These are phyloP conservation scores for Purpureocillium lavendulum DNA, from an alignment of 2,329 filamentous ascomycete genomes.

Conservation along the genomic window DNA sequence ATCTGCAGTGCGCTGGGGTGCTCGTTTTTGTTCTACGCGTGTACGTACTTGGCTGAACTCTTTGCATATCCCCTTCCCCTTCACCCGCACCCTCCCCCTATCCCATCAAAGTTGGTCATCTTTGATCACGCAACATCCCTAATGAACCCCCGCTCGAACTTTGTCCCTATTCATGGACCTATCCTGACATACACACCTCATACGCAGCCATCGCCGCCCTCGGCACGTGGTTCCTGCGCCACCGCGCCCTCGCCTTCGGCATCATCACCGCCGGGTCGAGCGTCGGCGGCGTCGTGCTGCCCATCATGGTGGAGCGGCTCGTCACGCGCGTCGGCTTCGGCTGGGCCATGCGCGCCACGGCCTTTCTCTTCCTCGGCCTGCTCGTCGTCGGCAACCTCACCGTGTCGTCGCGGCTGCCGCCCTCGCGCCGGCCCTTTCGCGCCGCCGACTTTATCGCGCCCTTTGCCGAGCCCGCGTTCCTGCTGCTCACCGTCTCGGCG, in stretches of 20 bases:
- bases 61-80: too few relatives aligned
- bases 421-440: constrained; percentile 17
- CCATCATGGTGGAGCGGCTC: constrained; percentile 28
- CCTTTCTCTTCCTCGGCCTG: constrained; percentile 26
- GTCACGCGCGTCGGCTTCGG: constrained; percentile 26
- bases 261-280: constrained; percentile 25
- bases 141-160: too few relatives aligned
- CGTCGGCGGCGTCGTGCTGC: constrained; percentile 30
- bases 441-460: constrained; percentile 21
- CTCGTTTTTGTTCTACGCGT: constrained; percentile 23
- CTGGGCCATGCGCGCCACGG: constrained; percentile 29
- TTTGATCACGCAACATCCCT: too few relatives aligned
- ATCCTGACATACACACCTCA: not conserved
- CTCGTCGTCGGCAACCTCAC: constrained; percentile 24
- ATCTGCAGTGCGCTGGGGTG: constrained; percentile 28
- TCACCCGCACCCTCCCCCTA: too few relatives aligned
- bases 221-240: constrained; percentile 24
- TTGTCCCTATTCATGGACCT: too few relatives aligned
- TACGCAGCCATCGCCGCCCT: constrained; percentile 18
- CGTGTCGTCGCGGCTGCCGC: constrained; percentile 18
- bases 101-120: too few relatives aligned
- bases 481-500: constrained; percentile 16
- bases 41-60: constrained; percentile 9
- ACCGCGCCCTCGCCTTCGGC: constrained; percentile 25
- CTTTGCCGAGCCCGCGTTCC: constrained; percentile 17